Percentiles rank a stretch among this genome's conserved stretches.
These are phyloP conservation scores for Spencermartinsiella europaea DNA, from an alignment of 805 yeast genomes.

Conservation along the genomic window DNA sequence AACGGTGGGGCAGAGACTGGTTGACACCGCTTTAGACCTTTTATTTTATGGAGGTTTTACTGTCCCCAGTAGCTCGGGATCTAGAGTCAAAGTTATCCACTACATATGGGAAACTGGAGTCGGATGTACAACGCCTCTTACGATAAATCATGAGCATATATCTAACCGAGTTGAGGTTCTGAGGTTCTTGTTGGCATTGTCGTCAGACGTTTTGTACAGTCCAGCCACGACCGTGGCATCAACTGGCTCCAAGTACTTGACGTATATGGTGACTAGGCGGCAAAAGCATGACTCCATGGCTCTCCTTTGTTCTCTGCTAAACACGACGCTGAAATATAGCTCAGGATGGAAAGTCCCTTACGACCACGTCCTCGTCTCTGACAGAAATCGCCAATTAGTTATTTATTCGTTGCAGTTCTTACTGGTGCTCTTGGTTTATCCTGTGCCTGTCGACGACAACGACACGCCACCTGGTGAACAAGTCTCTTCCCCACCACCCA, in stretches of 20 bases:
- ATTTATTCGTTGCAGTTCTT: conserved; percentile 59
- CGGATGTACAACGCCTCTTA: conserved; percentile 39
- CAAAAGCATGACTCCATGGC: conserved; percentile 43
- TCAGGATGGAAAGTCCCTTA: conserved; percentile 33
- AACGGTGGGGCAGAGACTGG: conserved; percentile 22
- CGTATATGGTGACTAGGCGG: conserved; percentile 50
- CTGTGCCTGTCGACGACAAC: conserved; percentile 42
- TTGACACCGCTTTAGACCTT: conserved; percentile 40
- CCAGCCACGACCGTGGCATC: conserved; percentile 39
- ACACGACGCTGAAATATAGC: conserved; percentile 41
- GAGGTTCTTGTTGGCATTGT: conserved; percentile 52
- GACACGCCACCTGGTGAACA: conserved; percentile 8
- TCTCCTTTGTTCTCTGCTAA: conserved; percentile 64
- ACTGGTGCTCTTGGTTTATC: conserved; percentile 55
- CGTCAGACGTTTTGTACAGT: conserved; percentile 57
- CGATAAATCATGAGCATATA: conserved; percentile 43
- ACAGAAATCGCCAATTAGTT: conserved; percentile 35
- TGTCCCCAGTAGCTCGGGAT: conserved; percentile 26
- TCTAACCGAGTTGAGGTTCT: conserved; percentile 64
- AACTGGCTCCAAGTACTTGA: conserved; percentile 57
- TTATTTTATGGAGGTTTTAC: conserved; percentile 58
- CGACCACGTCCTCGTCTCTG: conserved; percentile 25
- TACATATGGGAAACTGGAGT: conserved; percentile 80
- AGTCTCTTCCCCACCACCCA: neutral
- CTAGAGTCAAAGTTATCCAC: conserved; percentile 32